These are phyloP conservation scores for Bauhinia variegata DNA, from an alignment of 306 rosid species.

Conservation along the genomic window DNA sequence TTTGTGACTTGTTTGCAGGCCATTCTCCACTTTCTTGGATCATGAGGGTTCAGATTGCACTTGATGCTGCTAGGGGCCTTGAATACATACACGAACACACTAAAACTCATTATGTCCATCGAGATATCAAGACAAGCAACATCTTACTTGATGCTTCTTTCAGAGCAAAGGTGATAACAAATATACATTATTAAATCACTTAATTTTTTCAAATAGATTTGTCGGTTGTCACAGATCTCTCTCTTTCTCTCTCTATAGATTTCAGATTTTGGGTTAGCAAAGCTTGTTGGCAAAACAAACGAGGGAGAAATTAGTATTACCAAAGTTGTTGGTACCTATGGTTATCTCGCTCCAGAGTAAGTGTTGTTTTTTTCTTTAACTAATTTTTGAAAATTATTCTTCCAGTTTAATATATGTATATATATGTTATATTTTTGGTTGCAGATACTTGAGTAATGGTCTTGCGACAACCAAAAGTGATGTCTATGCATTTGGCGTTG, in stretches of 20 bases:
- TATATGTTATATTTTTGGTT: slow-evolving; percentile 9
- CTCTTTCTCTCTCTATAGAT: slow-evolving; percentile 54
- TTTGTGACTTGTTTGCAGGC: slow-evolving; percentile 52
- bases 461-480: slow-evolving; percentile 91
- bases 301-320: slow-evolving; percentile 85
- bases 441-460: slow-evolving; percentile 92
- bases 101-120: slow-evolving; percentile 88
- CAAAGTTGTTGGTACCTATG: slow-evolving; percentile 96
- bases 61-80: slow-evolving; percentile 96
- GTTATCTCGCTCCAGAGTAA: slow-evolving; percentile 98
- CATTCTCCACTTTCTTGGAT: slow-evolving; percentile 95
- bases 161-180: slow-evolving; percentile 73
- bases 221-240: slow-evolving; percentile 27
- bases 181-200: slow-evolving; percentile 14
- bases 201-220: slow-evolving; percentile 11
- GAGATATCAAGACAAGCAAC: slow-evolving; percentile 98
- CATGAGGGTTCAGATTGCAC: slow-evolving; percentile 91
- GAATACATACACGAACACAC: slow-evolving; percentile 99
- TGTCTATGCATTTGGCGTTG: slow-evolving; percentile 93
- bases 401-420: neutral
- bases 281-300: slow-evolving; percentile 72
- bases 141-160: slow-evolving; percentile 86
- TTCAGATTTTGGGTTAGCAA: slow-evolving; percentile 98
- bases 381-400: slow-evolving; percentile 22
- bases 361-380: slow-evolving; percentile 30